Evolutionary conservation across 106 monocot species (phyloP), one percentile per base, ranked within the genome.

Genomic region (Apostasia ramifera): DNA sequence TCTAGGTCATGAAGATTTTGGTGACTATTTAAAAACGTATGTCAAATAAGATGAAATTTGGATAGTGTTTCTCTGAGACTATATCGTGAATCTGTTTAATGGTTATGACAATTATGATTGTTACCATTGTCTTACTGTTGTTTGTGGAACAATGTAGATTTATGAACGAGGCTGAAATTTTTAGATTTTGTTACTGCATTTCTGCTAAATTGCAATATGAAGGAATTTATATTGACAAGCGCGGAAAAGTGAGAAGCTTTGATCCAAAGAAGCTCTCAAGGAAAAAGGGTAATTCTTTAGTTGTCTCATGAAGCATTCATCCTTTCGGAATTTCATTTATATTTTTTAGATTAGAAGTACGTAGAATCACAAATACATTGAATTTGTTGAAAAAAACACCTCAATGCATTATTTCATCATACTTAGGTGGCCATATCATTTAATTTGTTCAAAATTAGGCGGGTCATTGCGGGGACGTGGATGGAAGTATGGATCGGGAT

Each of bases 401-500:
- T 44, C 7, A 4, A 6, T 26, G 44, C 2, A 47, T 66, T 14
- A 49, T 66, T 49, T 38, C 47, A 3, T 66, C 2, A 66, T 8
- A 2, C 1, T 66, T 9, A 3, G 8, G 3, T 5, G 10, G 0
- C 44, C 8, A 65, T 3, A n/a, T 10, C 52, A 51, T 44, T 53
- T 13, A 55, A 13, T 44, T 41, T 59, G 7, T 53, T 10, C 55
- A 48, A 5, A 38, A n/a, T 12, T 56, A 94, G 91, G 85, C 76
- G 94, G 94, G 68, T 83, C 83, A 51, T 62, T 91, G 26, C 81
- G 91, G 57, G 88, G 91, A 43, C 56, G 81, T 3, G 94, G 94
- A 56, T 94, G 94, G 91, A 94, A 83, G 69, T 85, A 94, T 71
- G 94, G 91, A 45, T 91, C 94, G 68, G 91, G 94, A 52, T 94